phyloP scores from a whole-genome alignment of 805 yeast genomes.

The Blastobotrys chiropterorum region DNA sequence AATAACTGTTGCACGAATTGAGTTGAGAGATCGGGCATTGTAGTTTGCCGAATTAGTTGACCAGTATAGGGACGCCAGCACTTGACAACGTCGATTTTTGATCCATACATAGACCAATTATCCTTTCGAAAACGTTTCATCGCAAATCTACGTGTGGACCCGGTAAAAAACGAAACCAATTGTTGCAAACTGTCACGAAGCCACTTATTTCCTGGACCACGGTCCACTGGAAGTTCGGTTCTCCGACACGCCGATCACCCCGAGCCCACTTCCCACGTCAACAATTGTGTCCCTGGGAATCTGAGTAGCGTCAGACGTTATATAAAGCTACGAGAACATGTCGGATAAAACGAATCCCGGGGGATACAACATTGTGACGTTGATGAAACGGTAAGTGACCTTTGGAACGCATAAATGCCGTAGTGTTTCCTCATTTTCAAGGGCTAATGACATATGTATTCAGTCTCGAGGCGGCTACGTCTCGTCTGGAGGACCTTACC shows the following conservation, averaged over 20 bases:
- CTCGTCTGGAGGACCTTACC: conserved; percentile 85
- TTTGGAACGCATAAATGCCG: background rate
- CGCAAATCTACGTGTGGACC: no score
- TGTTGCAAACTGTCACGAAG: background rate
- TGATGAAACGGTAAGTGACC: conserved; percentile 53
- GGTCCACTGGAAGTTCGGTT: no score
- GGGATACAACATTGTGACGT: conserved; percentile 84
- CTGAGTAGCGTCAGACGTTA: background rate
- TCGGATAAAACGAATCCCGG: conserved; percentile 1
- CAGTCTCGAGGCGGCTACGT: conserved; percentile 87
- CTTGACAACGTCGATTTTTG: no score
- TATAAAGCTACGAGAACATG: background rate
- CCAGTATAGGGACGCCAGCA: no score
- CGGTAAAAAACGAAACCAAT: no score
- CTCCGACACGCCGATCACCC: no score
- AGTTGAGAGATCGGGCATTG: no score
- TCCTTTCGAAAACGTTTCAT: no score
- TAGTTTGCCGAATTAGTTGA: no score
- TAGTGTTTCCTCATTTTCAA: background rate
- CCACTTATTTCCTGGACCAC: background rate
- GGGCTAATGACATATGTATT: conserved; percentile 4
- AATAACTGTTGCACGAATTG: no score
- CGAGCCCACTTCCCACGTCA: background rate
- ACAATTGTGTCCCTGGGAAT: background rate
- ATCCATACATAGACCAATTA: no score